These are phyloP conservation scores for Hymenoscyphus albidus DNA, from an alignment of 2,329 filamentous ascomycete species.

Conservation along the genomic window DNA sequence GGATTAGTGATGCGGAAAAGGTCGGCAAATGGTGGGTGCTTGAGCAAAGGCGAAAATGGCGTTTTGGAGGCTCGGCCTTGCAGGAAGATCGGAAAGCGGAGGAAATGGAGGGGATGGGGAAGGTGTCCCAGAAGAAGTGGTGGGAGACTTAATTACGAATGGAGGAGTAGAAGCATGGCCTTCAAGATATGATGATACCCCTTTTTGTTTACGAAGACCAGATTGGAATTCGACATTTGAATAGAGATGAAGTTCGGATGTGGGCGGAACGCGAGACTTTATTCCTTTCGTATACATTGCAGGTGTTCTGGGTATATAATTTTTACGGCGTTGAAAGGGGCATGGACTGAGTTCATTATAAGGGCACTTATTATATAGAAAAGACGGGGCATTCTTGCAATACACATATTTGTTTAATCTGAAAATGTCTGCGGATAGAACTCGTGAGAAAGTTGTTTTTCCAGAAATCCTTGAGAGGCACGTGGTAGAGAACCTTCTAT, in stretches of 20 bases:
- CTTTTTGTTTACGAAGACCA: neutral
- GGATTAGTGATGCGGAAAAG: constrained; percentile 37
- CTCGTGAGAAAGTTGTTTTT: neutral
- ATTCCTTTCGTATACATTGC: neutral
- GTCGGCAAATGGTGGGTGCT: constrained; percentile 39
- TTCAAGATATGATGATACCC: constrained; percentile 6
- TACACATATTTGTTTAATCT: neutral
- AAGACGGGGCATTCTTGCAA: neutral
- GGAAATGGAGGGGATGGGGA: constrained; percentile 24
- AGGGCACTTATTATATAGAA: neutral
- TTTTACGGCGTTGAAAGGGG: too few species aligned
- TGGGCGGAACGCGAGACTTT: neutral
- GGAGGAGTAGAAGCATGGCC: neutral
- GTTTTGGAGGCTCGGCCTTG: constrained; percentile 24
- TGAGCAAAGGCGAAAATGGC: constrained; percentile 33
- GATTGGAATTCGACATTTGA: neutral
- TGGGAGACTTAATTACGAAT: constrained; percentile 21
- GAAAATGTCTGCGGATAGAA: neutral
- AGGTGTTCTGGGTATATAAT: too few species aligned
- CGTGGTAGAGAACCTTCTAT: too few species aligned
- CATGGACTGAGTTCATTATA: neutral
- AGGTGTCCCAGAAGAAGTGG: constrained; percentile 28
- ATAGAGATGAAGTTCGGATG: neutral
- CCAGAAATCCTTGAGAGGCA: too few species aligned
- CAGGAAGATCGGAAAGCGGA: constrained; percentile 27